These are phyloP conservation scores for Malus hybrid DNA, from an alignment of 331 rosid genomes.

Conservation along the genomic window DNA sequence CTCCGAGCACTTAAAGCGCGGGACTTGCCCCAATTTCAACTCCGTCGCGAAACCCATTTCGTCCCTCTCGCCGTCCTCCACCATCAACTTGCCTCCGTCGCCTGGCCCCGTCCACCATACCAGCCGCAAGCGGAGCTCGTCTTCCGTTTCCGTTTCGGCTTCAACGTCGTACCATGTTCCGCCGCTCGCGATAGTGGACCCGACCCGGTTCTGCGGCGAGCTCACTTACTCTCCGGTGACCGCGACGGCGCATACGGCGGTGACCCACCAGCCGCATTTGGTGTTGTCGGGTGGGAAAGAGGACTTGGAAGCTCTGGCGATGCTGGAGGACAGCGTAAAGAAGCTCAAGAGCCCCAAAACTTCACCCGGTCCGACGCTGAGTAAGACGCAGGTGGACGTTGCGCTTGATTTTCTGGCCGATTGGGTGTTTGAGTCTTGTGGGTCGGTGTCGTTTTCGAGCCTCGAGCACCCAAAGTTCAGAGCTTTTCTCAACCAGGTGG, in stretches of 20 bases:
- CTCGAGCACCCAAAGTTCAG: constrained; percentile 74
- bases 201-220: constrained; percentile 39
- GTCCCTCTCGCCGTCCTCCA: constrained; percentile 45
- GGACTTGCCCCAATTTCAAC: constrained; percentile 88
- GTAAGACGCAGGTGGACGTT: constrained; percentile 53
- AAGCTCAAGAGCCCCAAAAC: constrained; percentile 85
- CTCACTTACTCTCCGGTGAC: constrained; percentile 32
- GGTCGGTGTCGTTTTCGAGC: constrained; percentile 70
- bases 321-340: constrained; percentile 91
- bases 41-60: constrained; percentile 60
- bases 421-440: constrained; percentile 82
- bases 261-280: constrained; percentile 50
- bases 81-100: constrained; percentile 20
- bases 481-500: constrained; percentile 74
- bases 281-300: constrained; percentile 86
- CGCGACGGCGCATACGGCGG: constrained; percentile 20
- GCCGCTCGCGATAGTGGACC: constrained; percentile 45
- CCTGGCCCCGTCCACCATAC: constrained; percentile 14
- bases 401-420: constrained; percentile 68
- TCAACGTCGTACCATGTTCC: constrained; percentile 37
- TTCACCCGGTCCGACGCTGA: constrained; percentile 56
- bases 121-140: constrained; percentile 42
- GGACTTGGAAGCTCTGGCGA: constrained; percentile 79
- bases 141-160: constrained; percentile 14
- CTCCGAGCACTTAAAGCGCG: constrained; percentile 87